Evolutionary conservation across 1,284 basidiomycete genomes (phyloP).

Genomic region (Pascua guehoae): DNA sequence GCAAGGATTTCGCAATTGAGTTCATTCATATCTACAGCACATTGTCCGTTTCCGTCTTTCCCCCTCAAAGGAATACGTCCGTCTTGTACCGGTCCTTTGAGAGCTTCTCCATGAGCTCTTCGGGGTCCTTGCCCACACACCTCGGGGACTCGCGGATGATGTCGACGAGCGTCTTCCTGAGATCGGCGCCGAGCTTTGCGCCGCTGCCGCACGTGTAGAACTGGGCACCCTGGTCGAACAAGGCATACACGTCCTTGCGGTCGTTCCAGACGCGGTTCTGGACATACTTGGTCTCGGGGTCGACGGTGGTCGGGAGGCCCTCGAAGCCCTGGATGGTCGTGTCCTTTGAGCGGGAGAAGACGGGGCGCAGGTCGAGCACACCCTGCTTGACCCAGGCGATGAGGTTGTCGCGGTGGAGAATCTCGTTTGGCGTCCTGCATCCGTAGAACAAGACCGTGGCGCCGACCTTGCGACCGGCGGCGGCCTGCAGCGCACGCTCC

Average conservation of each 20-base stretch:
- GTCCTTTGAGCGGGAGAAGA: conserved; percentile 52
- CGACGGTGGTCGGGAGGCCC: background rate
- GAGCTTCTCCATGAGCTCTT: conserved; percentile 1
- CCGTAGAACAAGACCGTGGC: conserved; percentile 55
- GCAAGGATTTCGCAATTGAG: no score
- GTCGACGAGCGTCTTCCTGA: conserved; percentile 1
- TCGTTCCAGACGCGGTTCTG: conserved; percentile 54
- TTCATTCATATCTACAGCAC: no score
- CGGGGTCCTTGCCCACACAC: background rate
- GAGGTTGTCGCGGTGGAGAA: conserved; percentile 54
- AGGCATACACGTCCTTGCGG: conserved; percentile 42
- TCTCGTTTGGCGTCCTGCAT: conserved; percentile 54
- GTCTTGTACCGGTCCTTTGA: conserved; percentile 1
- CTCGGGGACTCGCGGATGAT: conserved; percentile 1
- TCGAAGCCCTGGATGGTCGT: conserved; percentile 27
- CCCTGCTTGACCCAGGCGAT: conserved; percentile 52
- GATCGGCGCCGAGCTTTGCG: conserved; percentile 3
- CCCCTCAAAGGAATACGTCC: conserved; percentile 1
- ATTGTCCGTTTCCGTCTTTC: background rate
- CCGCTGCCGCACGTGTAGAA: conserved; percentile 54
- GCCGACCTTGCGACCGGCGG: conserved; percentile 53
- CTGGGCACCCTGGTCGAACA: conserved; percentile 50
- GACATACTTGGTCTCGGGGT: conserved; percentile 54
- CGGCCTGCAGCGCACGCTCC: conserved; percentile 55
- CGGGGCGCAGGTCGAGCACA: conserved; percentile 54